Evolutionary conservation across 2,329 filamentous ascomycete species (phyloP), one percentile per base, ranked within the genome.

Genomic region (Lojkania enalia): DNA sequence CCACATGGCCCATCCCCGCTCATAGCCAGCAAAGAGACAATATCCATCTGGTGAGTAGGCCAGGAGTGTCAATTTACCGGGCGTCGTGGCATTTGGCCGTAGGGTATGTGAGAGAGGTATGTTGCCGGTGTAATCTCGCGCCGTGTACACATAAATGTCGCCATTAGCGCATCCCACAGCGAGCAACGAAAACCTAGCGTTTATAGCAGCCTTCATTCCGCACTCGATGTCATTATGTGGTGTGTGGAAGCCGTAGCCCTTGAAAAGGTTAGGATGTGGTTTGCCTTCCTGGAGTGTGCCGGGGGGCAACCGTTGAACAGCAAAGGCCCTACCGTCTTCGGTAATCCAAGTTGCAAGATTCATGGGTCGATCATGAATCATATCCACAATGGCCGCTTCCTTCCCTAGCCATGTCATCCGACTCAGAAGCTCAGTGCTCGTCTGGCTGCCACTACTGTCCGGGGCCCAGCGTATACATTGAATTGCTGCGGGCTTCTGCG

Each of bases 401-500:
- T 88, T 91, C 40, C 85, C 83, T 16, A 96, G 72, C 86, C 90
- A 96, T 36, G 81, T 74, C 84, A 96, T 95, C 42, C 88, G 86
- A 61, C 85, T 91, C 49, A 97, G 74, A 5, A 97, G 78, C 70
- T 97, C 91, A 1, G 94, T 96, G 56, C 84, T 90, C 2, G 91
- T 96, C 70, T 97, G 92, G 49, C 81, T 86, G 15, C 88, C 88
- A 23, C 79, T 81, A 54, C 80, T 86, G 65, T 96, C 91, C 1
- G 91, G 88, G 0, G 86, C 87, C 94, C 94, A 99, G 46, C 88
- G 84, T 57, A 99, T 97, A 71, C 91, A 96, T 70, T 99, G 94
- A 13, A 97, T 84, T n/a, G 94, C 92, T 0, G 91, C 86, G 3
- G 94, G 94, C 63, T 94, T 96, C 45, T 83, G 79, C 0, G 94